These are phyloP conservation scores for Calocybe indica DNA, from an alignment of 768 basidiomycete genomes.

Conservation along the genomic window DNA sequence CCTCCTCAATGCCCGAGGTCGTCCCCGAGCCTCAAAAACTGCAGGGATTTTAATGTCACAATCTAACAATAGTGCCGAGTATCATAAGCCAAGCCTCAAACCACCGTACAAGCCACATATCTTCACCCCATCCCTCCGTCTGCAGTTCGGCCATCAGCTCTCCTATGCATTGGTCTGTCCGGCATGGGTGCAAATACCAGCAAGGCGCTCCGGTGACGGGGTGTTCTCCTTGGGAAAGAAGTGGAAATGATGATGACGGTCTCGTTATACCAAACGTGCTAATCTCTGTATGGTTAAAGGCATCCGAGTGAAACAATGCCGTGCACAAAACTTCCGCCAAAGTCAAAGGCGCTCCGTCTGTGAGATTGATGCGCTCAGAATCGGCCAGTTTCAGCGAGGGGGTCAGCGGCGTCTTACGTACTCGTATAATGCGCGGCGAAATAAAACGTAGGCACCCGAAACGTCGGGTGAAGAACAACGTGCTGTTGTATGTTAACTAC, in stretches of 20 bases:
- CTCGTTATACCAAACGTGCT: constrained; percentile 52
- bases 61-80: constrained; percentile 51
- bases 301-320: constrained; percentile 49
- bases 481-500: constrained; percentile 45
- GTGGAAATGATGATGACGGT: constrained; percentile 54
- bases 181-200: constrained; percentile 90
- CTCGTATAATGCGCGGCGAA: constrained; percentile 65
- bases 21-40: too few relatives aligned
- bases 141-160: constrained; percentile 59
- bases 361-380: constrained; percentile 8
- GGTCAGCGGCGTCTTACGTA: constrained; percentile 34
- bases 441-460: constrained; percentile 80
- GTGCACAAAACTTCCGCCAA: constrained; percentile 52
- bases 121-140: constrained; percentile 22
- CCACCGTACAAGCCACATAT: constrained; percentile 37
- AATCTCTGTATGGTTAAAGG: constrained; percentile 34
- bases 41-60: background rate
- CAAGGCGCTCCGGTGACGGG: constrained; percentile 67
- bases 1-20: too few relatives aligned
- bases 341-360: constrained; percentile 62
- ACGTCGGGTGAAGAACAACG: constrained; percentile 73
- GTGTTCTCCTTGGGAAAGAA: constrained; percentile 86
- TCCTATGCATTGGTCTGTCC: constrained; percentile 56
- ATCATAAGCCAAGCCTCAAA: constrained; percentile 78
- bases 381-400: background rate